Conservation (phyloP, 2,329 filamentous ascomycete genomes). For the Cryphonectria parasitica region DNA sequence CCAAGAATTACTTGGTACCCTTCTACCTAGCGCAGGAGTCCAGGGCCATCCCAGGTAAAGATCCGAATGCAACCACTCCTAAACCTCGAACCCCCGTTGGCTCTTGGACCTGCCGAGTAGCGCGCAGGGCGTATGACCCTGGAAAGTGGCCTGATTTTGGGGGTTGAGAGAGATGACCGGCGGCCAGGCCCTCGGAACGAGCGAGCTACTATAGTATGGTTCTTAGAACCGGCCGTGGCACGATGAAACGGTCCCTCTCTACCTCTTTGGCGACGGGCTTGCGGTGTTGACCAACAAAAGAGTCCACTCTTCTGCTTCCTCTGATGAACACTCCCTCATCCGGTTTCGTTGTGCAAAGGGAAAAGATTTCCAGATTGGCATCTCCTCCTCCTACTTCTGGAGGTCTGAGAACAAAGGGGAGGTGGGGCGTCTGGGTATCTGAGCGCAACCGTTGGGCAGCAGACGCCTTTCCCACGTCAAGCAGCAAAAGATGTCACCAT, state of each 20-base stretch:
- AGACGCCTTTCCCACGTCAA: neutral
- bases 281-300: neutral
- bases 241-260: neutral
- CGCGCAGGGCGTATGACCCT: constrained; percentile 13
- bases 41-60: constrained; percentile 7
- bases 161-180: neutral
- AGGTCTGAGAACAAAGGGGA: neutral
- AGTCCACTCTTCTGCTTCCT: neutral
- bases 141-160: constrained; percentile 23
- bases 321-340: neutral
- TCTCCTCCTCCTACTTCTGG: neutral
- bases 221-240: neutral
- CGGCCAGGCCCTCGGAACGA: neutral
- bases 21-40: constrained; percentile 3
- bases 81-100: neutral
- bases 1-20: neutral
- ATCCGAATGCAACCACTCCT: neutral
- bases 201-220: neutral
- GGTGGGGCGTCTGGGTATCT: too few species aligned
- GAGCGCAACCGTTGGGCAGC: too few species aligned
- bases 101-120: constrained; percentile 1
- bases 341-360: neutral
- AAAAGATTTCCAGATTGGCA: too few species aligned
- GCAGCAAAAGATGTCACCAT: neutral
- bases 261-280: neutral